Evolutionary conservation across 371 early-diverging fungal genomes (phyloP).

Genomic region (Mucor saturninus): DNA sequence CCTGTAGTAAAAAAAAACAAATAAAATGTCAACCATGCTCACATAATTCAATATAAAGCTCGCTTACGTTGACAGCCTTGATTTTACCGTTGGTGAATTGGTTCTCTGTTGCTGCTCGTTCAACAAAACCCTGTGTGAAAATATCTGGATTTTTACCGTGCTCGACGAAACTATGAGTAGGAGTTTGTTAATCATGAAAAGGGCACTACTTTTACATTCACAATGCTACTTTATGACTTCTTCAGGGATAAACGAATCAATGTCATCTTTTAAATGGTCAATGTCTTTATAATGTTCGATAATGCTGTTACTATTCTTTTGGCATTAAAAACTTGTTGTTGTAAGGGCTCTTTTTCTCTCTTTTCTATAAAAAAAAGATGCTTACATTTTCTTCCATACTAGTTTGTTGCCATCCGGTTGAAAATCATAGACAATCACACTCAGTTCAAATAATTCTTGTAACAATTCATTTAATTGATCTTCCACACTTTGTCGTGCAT

Average conservation of each 20-base stretch:
- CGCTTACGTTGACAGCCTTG: constrained; percentile 64
- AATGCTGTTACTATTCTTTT: constrained; percentile 58
- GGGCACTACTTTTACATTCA: neutral
- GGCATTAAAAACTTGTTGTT: neutral
- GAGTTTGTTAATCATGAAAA: neutral
- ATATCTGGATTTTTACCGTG: constrained; percentile 76
- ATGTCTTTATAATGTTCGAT: constrained; percentile 63
- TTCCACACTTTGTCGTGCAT: constrained; percentile 54
- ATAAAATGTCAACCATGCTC: neutral
- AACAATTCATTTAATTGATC: constrained; percentile 62
- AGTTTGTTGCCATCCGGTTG: constrained; percentile 68
- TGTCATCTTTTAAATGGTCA: constrained; percentile 63
- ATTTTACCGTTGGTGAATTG: constrained; percentile 81
- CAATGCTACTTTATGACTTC: constrained; percentile 66
- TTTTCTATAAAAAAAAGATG: neutral
- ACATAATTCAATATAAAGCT: too few species aligned
- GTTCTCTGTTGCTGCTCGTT: constrained; percentile 78
- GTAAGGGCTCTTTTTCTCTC: neutral
- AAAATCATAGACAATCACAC: constrained; percentile 74
- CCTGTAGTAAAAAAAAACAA: constrained; percentile 27
- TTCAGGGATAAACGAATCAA: constrained; percentile 67
- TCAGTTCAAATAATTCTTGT: constrained; percentile 66
- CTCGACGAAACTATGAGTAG: constrained; percentile 57
- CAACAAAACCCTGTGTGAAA: constrained; percentile 75
- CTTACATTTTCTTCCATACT: constrained; percentile 71